These are phyloP conservation scores for Cunninghamia lanceolata DNA, from an alignment of 75 land plant genomes.

Conservation along the genomic window DNA sequence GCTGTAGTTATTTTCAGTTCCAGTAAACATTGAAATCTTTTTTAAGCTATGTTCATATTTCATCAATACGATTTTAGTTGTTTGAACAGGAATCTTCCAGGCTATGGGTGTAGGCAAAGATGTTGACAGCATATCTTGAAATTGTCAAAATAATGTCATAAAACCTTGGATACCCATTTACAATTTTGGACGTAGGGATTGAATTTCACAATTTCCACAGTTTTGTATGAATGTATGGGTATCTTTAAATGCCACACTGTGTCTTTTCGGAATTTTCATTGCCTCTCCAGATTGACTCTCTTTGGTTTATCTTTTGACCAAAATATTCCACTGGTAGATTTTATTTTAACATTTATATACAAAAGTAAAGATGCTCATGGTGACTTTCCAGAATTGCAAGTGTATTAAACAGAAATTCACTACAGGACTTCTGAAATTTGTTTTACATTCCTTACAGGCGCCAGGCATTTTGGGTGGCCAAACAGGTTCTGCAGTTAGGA, in stretches of 20 bases:
- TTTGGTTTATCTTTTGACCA: neutral
- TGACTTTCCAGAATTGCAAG: neutral
- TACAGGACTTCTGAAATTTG: neutral
- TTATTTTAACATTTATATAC: neutral
- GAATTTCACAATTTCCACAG: neutral
- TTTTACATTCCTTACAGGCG: conserved; percentile 49
- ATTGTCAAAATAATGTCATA: neutral
- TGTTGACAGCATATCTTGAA: neutral
- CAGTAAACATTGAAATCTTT: neutral
- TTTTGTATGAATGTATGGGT: neutral
- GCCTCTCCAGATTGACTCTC: neutral
- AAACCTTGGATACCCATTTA: neutral
- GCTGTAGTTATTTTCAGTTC: neutral
- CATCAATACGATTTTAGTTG: neutral
- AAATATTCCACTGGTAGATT: neutral
- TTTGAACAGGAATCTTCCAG: neutral
- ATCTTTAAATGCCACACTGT: neutral
- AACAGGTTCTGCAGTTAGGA: conserved; percentile 90
- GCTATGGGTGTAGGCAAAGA: neutral
- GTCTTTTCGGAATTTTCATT: neutral
- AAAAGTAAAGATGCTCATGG: neutral
- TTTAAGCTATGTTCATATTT: neutral
- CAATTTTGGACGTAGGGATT: neutral
- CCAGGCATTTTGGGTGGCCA: conserved; percentile 97
- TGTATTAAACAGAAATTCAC: neutral